These are phyloP conservation scores for Ogataea corticis DNA, from an alignment of 805 yeast species.

Conservation along the genomic window DNA sequence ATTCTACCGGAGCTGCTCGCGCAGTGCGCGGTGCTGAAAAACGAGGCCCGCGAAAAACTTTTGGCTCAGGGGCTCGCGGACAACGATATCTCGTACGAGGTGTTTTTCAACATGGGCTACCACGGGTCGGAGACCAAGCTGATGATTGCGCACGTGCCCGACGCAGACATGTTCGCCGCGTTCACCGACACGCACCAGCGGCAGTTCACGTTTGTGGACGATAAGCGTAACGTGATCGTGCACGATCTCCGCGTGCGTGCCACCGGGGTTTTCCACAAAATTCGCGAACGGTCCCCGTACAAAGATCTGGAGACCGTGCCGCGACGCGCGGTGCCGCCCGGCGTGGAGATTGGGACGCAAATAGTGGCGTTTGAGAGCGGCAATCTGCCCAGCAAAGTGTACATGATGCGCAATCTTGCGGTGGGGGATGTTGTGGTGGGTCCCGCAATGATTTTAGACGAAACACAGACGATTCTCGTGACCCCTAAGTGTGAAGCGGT, in stretches of 20 bases:
- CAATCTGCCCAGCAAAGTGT: constrained; percentile 38
- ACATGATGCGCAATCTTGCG: constrained; percentile 44
- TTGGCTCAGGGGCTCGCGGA: constrained; percentile 28
- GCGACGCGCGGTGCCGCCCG: constrained; percentile 79
- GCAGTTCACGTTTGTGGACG: constrained; percentile 66
- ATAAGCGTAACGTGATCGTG: constrained; percentile 54
- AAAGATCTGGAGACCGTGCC: constrained; percentile 45
- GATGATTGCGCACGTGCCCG: constrained; percentile 47
- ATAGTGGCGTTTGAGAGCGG: constrained; percentile 34
- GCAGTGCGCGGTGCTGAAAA: constrained; percentile 20
- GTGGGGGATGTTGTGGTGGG: constrained; percentile 55
- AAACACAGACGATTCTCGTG: constrained; percentile 38
- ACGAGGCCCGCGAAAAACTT: constrained; percentile 27
- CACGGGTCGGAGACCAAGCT: constrained; percentile 79
- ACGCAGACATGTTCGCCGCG: constrained; percentile 36
- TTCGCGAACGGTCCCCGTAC: constrained; percentile 10
- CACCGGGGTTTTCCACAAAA: constrained; percentile 65
- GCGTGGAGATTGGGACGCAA: constrained; percentile 45
- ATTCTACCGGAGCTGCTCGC: constrained; percentile 11
- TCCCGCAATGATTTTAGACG: constrained; percentile 38
- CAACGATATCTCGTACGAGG: constrained; percentile 17
- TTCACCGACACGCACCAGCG: constrained; percentile 55
- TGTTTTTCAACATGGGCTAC: constrained; percentile 69
- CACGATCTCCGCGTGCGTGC: constrained; percentile 64
- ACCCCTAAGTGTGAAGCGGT: constrained; percentile 34